Conservation (phyloP, 1,139 yeast genomes). For the Pichia sp. region DNA sequence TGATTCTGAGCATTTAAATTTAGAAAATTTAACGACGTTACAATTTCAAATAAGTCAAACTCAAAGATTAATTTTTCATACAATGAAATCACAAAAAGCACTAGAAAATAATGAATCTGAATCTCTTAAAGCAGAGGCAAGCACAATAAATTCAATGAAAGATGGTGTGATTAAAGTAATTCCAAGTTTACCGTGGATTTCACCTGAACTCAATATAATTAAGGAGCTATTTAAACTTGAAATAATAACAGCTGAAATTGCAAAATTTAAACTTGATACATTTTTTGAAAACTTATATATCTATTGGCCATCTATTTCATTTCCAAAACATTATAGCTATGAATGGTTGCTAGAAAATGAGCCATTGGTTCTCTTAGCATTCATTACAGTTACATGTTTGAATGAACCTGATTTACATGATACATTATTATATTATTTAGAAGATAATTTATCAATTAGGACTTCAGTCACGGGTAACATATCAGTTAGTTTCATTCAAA, state of each 20-base stretch:
- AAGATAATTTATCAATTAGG: constrained; percentile 39
- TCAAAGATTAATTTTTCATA: constrained; percentile 27
- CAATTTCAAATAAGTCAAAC: constrained; percentile 28
- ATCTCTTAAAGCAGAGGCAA: constrained; percentile 14
- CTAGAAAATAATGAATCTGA: constrained; percentile 6
- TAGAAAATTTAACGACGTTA: constrained; percentile 18
- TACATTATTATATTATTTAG: constrained; percentile 39
- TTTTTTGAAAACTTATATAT: constrained; percentile 38
- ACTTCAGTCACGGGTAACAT: constrained; percentile 41
- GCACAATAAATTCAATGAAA: constrained; percentile 30
- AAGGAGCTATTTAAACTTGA: constrained; percentile 35
- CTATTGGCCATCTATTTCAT: constrained; percentile 43
- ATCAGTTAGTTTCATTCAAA: constrained; percentile 36
- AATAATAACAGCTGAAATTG: constrained; percentile 26
- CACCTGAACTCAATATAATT: constrained; percentile 37
- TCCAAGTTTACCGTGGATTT: constrained; percentile 35
- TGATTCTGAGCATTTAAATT: constrained; percentile 17
- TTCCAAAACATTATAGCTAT: constrained; percentile 35
- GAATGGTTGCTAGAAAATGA: constrained; percentile 36
- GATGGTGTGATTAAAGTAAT: constrained; percentile 30
- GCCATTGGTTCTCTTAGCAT: constrained; percentile 42
- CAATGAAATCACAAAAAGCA: constrained; percentile 16
- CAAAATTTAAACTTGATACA: constrained; percentile 31
- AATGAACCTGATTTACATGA: constrained; percentile 40
- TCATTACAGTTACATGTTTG: constrained; percentile 44